A percentile compares a stretch with the other conserved stretches of the same genome.
These are phyloP conservation scores for Entamoeba histolytica DNA, from an alignment of 208 protist species.

Conservation along the genomic window DNA sequence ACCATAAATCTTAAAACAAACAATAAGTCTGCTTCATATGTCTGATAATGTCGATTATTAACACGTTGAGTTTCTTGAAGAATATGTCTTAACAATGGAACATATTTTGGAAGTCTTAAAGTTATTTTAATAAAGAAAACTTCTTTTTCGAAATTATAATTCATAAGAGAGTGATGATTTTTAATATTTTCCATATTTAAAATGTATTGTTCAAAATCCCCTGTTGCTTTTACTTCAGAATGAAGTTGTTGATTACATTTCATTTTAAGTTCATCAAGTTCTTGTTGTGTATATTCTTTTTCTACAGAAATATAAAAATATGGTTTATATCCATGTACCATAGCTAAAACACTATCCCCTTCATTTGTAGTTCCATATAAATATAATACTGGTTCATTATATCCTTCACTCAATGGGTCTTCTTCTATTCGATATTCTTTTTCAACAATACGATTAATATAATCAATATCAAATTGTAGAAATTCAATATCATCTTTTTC, in stretches of 20 bases:
- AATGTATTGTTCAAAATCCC: background rate
- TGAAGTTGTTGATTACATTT: background rate
- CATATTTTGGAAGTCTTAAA: background rate
- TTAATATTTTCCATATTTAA: background rate
- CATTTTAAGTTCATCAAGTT: background rate
- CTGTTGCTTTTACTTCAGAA: background rate
- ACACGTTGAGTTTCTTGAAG: background rate
- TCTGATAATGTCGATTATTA: conserved; percentile 21
- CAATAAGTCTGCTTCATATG: conserved; percentile 89
- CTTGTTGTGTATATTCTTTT: background rate
- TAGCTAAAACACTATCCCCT: background rate
- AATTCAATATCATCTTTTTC: background rate
- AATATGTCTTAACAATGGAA: background rate
- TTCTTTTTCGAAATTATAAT: background rate
- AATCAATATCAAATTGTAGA: background rate
- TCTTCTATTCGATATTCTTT: background rate
- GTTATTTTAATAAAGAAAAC: background rate
- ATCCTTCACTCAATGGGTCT: background rate
- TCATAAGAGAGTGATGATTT: background rate
- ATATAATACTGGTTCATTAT: background rate
- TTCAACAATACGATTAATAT: background rate
- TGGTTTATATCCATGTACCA: background rate
- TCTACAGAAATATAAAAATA: background rate
- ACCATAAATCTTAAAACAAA: conserved; percentile 93
- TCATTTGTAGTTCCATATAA: background rate